Evolutionary conservation across 345 rosid genomes (phyloP).

Genomic region (Salix viminalis): DNA sequence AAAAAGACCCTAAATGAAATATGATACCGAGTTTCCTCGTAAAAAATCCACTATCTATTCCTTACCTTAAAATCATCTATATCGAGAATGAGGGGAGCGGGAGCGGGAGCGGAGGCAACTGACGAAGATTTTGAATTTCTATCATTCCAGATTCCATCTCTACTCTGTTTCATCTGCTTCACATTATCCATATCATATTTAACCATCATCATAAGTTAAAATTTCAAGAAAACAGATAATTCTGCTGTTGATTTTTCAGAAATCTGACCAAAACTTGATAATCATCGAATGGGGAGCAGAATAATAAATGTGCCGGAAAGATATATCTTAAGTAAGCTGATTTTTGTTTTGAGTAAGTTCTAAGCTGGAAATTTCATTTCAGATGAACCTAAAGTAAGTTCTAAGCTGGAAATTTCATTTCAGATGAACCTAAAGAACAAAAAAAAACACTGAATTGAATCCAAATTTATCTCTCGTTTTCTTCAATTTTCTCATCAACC

Average conservation of each 20-base stretch:
- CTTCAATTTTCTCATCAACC: neutral
- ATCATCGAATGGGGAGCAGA: neutral
- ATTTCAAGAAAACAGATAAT: neutral
- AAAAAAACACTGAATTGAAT: neutral
- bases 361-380: neutral
- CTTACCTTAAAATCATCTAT: conserved; percentile 90
- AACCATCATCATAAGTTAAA: neutral
- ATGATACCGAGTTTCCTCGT: neutral
- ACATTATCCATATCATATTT: neutral
- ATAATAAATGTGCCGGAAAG: neutral
- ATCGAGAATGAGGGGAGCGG: conserved; percentile 78
- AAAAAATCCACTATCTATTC: neutral
- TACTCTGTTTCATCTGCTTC: conserved; percentile 60
- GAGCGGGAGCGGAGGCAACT: conserved; percentile 51
- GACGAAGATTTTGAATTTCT: conserved; percentile 53
- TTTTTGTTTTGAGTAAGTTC: neutral
- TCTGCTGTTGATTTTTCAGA: neutral
- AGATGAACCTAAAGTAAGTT: neutral
- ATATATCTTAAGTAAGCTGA: neutral
- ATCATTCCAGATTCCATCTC: conserved; percentile 44
- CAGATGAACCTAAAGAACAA: neutral
- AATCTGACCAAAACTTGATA: neutral
- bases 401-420: neutral
- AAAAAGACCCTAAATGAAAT: neutral
- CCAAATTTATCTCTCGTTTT: neutral